phyloP scores from a whole-genome alignment of 2,329 filamentous ascomycete species.

The Trichophyton simii region DNA sequence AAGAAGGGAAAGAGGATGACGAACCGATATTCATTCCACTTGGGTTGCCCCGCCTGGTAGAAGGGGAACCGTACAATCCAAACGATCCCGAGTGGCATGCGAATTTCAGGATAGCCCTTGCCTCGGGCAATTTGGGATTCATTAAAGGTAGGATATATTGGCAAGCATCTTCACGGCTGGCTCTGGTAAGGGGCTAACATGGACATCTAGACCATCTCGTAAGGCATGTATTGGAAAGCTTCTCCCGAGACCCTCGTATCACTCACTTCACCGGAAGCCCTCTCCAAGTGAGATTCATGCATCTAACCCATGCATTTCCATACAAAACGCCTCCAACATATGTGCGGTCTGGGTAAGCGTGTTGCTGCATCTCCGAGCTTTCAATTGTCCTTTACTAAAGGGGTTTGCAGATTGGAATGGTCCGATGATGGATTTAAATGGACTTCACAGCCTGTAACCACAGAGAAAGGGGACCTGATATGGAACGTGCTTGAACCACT shows the following conservation, averaged over 20 bases:
- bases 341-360: constrained; percentile 10
- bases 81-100: constrained; percentile 10
- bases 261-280: neutral
- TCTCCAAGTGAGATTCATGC: neutral
- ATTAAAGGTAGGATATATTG: neutral
- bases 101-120: constrained; percentile 2
- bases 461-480: constrained; percentile 9
- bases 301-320: constrained; percentile 7
- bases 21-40: constrained; percentile 12
- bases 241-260: neutral
- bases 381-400: neutral
- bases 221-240: too few species aligned
- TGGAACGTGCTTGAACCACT: constrained; percentile 1
- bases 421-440: constrained; percentile 7
- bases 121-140: neutral
- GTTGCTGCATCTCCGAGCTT: neutral
- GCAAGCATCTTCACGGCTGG: neutral
- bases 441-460: constrained; percentile 7
- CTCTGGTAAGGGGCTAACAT: neutral
- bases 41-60: constrained; percentile 6
- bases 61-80: constrained; percentile 4
- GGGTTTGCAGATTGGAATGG: constrained; percentile 1
- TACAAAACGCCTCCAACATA: constrained; percentile 6
- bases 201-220: neutral
- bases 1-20: neutral